Base-by-base conservation (phyloP, 768 basidiomycete genomes). In the Collybia nuda region DNA sequence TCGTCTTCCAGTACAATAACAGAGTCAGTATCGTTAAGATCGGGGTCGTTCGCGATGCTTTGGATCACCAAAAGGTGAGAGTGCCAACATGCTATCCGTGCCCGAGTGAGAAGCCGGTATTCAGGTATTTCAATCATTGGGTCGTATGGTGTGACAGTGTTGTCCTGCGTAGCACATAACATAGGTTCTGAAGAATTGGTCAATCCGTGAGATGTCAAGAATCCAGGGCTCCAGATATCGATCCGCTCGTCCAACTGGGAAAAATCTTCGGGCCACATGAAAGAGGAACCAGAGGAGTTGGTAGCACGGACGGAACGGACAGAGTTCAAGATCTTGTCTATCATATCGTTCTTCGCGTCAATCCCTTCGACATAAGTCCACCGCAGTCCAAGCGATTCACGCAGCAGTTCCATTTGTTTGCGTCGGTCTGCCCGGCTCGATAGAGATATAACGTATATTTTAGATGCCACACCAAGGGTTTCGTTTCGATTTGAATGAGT, bases 1-100 rank as follows among this genome's bases (percentile, higher is more conserved):
- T 91, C 90, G 60, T 90, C 90, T 64, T 90, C 89, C 6, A 90
- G 69, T n/a, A 90, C 73, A 7, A 90, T 50, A 0, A 74, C 70
- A 2, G 78, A 69, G 8, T 71, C 71, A 49, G 69, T 57, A 3
- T 42, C 44, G 14, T 61, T 40, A 23, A 52, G 41, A 48, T 61
- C 32, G 4, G 51, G 28, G 38, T 58, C 46, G 51, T 71, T 68
- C 39, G 65, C 67, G 37, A 85, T 71, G 2, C 53, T 66, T 18
- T 70, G 75, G 24, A 89, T 76, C 29, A 76, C 71, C 24, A 68
- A 72, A 9, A 82, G 53, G 62, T 90, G 88, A n/a, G 46, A 39
- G 7, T 39, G 39, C 46, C 46, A 89, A 64, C 86, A 89, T 9
- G 86, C 85, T 29, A 88, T 63, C 47, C 85, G 80, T 15, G 77